phyloP scores from a whole-genome alignment of 2,329 filamentous ascomycete species.

The Nigrospora osmanthi region DNA sequence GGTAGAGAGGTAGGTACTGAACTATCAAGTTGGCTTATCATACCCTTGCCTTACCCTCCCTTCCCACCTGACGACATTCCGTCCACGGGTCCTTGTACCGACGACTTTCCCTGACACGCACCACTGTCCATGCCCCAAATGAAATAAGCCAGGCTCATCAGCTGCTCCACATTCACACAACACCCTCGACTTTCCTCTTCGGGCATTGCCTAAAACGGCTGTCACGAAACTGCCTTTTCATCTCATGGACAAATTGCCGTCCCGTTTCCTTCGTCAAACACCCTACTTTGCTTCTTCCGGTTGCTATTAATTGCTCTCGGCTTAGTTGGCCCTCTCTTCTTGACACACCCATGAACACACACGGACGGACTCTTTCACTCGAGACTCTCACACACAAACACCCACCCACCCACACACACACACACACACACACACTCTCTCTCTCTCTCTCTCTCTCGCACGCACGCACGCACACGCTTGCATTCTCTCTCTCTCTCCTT shows the following conservation, averaged over 20 bases:
- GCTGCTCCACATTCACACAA: conserved; percentile 32
- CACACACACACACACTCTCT: no score
- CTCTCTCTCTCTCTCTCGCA: no score
- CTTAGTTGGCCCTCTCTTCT: conserved; percentile 10
- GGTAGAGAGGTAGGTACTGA: no score
- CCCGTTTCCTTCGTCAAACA: conserved; percentile 13
- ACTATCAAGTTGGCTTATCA: not conserved
- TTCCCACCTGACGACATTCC: conserved; percentile 16
- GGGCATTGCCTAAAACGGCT: conserved; percentile 30
- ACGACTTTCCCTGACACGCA: conserved; percentile 37
- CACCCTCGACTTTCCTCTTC: conserved; percentile 29
- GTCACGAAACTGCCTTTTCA: conserved; percentile 18
- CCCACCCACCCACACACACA: no score
- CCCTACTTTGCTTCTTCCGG: conserved; percentile 14
- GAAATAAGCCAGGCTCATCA: conserved; percentile 31
- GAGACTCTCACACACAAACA: no score
- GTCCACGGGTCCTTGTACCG: conserved; percentile 26
- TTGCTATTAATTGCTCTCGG: conserved; percentile 12
- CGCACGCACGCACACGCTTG: no score
- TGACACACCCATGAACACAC: no score
- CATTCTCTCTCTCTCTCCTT: no score
- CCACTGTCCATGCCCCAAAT: conserved; percentile 29
- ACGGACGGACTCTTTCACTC: no score
- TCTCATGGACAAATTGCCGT: conserved; percentile 22
- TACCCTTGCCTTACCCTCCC: conserved; percentile 1